A percentile compares a stretch with the other conserved stretches of the same genome.
Conservation (phyloP, 192 early-diverging fungal genomes). For the Backusella morwellensis region DNA sequence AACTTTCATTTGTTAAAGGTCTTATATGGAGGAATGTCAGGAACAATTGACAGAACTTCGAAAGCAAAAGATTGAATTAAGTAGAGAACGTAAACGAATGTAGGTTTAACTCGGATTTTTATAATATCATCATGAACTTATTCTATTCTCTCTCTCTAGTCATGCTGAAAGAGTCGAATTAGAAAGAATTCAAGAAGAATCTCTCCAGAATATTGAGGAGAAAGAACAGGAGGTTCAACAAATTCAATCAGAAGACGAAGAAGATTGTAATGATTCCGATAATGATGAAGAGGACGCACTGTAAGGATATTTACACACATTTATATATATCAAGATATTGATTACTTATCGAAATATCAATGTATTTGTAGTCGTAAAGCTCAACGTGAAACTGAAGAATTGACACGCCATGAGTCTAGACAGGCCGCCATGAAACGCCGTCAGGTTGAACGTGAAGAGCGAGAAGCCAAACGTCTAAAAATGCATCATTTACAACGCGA, state of each 20-base stretch:
- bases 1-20: conserved; percentile 30
- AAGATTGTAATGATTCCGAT: conserved; percentile 24
- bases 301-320: neutral
- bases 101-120: conserved; percentile 34
- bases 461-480: conserved; percentile 40
- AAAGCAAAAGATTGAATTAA: conserved; percentile 73
- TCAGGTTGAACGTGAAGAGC: conserved; percentile 48
- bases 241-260: neutral
- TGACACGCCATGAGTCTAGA: conserved; percentile 39
- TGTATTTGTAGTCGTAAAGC: neutral
- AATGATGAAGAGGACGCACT: conserved; percentile 31
- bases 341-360: neutral
- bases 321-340: neutral
- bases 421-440: conserved; percentile 44
- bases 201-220: neutral
- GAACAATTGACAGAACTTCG: conserved; percentile 69
- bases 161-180: conserved; percentile 42
- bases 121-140: too few relatives aligned
- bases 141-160: conserved; percentile 2
- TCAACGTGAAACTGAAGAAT: conserved; percentile 19
- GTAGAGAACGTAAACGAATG: conserved; percentile 62
- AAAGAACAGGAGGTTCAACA: neutral
- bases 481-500: conserved; percentile 43
- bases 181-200: conserved; percentile 29
- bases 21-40: conserved; percentile 71